Conservation (phyloP, 23 red algal species). For the Gracilaria gracilis region DNA sequence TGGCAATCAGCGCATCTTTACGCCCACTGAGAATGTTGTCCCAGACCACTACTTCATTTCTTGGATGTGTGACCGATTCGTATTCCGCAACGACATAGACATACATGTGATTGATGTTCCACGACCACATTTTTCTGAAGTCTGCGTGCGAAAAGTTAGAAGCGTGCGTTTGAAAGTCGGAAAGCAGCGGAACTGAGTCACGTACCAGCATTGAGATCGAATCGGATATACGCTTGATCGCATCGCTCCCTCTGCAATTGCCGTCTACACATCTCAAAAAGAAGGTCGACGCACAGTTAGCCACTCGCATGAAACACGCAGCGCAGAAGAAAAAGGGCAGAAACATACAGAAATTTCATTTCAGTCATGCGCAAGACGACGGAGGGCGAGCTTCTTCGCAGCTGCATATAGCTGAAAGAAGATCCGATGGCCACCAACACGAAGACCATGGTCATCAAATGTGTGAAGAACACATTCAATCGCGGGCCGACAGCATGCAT, state of each 20-base stretch:
- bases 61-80: slow-evolving; percentile 24
- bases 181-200: neutral
- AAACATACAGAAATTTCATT: slow-evolving; percentile 45
- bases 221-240: slow-evolving; percentile 68
- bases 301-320: no score
- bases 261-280: neutral
- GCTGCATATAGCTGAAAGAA: slow-evolving; percentile 48
- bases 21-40: slow-evolving; percentile 56
- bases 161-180: neutral
- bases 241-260: slow-evolving; percentile 54
- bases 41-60: slow-evolving; percentile 75
- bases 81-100: slow-evolving; percentile 75
- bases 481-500: slow-evolving; percentile 72
- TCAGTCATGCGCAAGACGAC: slow-evolving; percentile 45
- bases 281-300: no score
- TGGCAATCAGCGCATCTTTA: slow-evolving; percentile 3
- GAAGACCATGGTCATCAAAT: slow-evolving; percentile 72
- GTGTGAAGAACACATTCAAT: slow-evolving; percentile 70
- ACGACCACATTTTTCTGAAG: slow-evolving; percentile 60
- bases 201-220: slow-evolving; percentile 59
- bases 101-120: slow-evolving; percentile 78
- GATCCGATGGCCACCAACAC: slow-evolving; percentile 63
- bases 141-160: slow-evolving; percentile 3
- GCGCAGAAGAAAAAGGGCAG: neutral
- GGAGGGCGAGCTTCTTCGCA: slow-evolving; percentile 10